Evolutionary conservation across 352 stramenopile species (phyloP).

Genomic region (Globisporangium solare): DNA sequence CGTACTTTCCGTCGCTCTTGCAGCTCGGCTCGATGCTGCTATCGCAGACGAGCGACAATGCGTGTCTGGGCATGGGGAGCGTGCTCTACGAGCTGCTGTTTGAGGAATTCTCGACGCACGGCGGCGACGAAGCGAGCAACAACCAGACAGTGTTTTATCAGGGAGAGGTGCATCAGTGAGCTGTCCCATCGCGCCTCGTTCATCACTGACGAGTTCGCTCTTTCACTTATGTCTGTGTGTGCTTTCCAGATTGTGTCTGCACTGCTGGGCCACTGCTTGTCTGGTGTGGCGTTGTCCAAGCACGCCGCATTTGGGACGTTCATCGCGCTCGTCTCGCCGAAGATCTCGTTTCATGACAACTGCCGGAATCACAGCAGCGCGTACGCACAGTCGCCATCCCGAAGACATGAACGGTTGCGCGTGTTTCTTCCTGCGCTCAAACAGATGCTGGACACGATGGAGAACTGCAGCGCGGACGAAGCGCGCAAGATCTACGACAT

Average conservation of each 20-base stretch:
- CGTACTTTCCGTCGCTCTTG: conserved; percentile 41
- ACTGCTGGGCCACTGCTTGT: conserved; percentile 32
- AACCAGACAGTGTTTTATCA: conserved; percentile 37
- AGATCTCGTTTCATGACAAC: conserved; percentile 17
- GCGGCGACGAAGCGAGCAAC: conserved; percentile 11
- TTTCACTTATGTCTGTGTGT: not conserved
- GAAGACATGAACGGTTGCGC: conserved; percentile 21
- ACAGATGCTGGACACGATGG: conserved; percentile 51
- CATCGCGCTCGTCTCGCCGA: conserved; percentile 21
- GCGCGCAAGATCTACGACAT: conserved; percentile 50
- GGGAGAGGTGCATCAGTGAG: conserved; percentile 29
- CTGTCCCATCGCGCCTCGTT: no score
- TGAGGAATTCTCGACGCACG: conserved; percentile 32
- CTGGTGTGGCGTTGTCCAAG: conserved; percentile 18
- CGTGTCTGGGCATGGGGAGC: conserved; percentile 23
- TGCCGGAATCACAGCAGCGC: not conserved
- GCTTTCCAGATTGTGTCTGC: conserved; percentile 30
- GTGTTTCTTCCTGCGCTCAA: conserved; percentile 43
- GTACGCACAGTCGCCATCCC: conserved; percentile 7
- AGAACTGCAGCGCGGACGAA: conserved; percentile 31
- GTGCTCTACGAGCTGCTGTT: conserved; percentile 49
- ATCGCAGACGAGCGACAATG: conserved; percentile 11
- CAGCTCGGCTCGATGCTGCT: conserved; percentile 29
- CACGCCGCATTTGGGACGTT: conserved; percentile 36
- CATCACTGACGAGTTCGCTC: no score